Percentiles rank a stretch among this genome's conserved stretches.
These are phyloP conservation scores for Boletus speciosus DNA, from an alignment of 768 basidiomycete genomes.

Conservation along the genomic window DNA sequence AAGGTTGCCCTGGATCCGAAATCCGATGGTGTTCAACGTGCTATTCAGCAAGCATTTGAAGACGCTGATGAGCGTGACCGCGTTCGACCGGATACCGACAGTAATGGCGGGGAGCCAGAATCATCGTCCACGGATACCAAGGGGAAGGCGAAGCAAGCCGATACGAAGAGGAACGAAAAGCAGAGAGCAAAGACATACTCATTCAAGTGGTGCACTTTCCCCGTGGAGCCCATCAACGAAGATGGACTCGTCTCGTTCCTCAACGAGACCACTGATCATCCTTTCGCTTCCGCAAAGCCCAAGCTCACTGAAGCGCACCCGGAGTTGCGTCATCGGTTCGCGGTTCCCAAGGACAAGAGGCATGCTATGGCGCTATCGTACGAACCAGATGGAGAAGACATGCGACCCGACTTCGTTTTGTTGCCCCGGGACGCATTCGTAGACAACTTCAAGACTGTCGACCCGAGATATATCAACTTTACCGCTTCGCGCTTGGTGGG, in stretches of 20 bases:
- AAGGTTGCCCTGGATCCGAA: neutral
- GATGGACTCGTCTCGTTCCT: constrained; percentile 7
- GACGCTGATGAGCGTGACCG: neutral
- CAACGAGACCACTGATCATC: constrained; percentile 6
- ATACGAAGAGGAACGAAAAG: neutral
- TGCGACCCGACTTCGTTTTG: constrained; percentile 12
- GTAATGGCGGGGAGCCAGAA: neutral
- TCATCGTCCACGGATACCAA: neutral
- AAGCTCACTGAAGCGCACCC: neutral
- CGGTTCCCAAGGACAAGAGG: neutral
- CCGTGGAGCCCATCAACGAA: neutral
- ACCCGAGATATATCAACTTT: neutral
- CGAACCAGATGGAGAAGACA: constrained; percentile 1
- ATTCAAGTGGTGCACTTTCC: constrained; percentile 5
- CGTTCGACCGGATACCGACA: neutral
- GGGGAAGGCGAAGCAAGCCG: neutral
- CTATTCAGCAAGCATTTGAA: neutral
- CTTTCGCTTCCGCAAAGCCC: constrained; percentile 1
- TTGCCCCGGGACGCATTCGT: neutral
- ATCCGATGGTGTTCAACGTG: neutral
- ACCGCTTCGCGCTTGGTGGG: constrained; percentile 4
- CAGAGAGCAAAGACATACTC: neutral
- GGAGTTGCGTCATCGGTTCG: constrained; percentile 10
- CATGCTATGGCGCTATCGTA: constrained; percentile 7
- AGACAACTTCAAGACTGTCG: no score